Base-by-base conservation (phyloP, 345 rosid species). In the Mangifera indica region DNA sequence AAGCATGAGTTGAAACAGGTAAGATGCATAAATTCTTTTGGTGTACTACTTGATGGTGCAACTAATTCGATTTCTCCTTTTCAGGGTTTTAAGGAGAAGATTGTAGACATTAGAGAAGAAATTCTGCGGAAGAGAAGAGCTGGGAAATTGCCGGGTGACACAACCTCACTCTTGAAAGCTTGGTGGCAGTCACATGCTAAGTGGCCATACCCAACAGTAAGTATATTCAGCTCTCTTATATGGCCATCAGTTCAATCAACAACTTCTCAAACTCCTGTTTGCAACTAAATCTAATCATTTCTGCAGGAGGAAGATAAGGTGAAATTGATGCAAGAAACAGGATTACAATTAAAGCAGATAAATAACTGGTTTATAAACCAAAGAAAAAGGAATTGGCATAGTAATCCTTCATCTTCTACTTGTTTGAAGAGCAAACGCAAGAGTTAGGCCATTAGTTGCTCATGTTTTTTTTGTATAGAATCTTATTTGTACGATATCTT, bases 141-240 rank as follows among this genome's bases (percentile, higher is more conserved):
- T 0, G 98, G 97, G 69, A 90, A 90, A 78, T 77, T 93, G 73
- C 98, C 96, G 0, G 96, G 96, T 21, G 94, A 88, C 81, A 88
- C 96, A 7, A 90, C 94, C 34, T 86, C 86, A 11, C 84, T 79
- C 62, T 82, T 88, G 70, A 92, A 92, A 84, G 87, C 88, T 26
- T 92, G 98, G 98, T 92, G 98, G 98, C 88, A 81, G 59, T 75
- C 90, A n/a, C 96, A 92, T 81, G 76, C 96, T 54, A 92, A 90
- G 76, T 92, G 98, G 98, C 98, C 98, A 63, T 92, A 92, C 75
- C 98, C 98, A 77, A 90, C 96, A 2, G 98, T 92, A 78, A 77
- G 84, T 70, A 40, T 46, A 18, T 51, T 25, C 0, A 29, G 21
- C 22, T 52, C 22, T 52, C 58, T 14, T 14, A 40, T 17, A 17